Evolutionary conservation across 371 early-diverging fungal species (phyloP), one percentile per base, ranked within the genome.

Genomic region (Polyrhizophydium stewartii): DNA sequence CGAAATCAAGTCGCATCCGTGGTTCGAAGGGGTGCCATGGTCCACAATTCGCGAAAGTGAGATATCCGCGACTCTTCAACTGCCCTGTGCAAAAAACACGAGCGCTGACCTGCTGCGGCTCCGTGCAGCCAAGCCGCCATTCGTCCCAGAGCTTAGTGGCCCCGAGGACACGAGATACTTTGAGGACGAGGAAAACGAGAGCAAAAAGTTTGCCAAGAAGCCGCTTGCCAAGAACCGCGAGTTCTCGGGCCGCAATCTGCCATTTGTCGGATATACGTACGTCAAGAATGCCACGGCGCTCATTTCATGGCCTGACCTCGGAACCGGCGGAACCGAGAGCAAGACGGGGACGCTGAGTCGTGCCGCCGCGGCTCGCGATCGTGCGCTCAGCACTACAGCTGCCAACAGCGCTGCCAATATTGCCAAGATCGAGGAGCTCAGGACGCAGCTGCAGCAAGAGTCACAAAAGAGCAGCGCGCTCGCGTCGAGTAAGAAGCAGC

Each of bases 91-190:
- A n/a, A n/a, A n/a, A n/a, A n/a, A n/a, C n/a, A n/a, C n/a, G n/a
- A n/a, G n/a, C n/a, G n/a, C n/a, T n/a, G n/a, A n/a, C n/a, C n/a
- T n/a, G n/a, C n/a, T n/a, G n/a, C n/a, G n/a, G n/a, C n/a, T n/a
- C n/a, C n/a, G n/a, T n/a, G 19, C 45, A 45, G 45, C 10, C 19
- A 45, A 45, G 24, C 91, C 94, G 16, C 93, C 94, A 1, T 94
- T 94, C 76, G 72, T 89, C 13, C 94, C 94, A 12, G 75, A 85
- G 7, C 81, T 92, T 28, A 79, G 80, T 52, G 85, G 92, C 6
- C 87, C 90, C 13, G 89, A 88, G 45, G 94, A 94, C 63, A 91
- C 92, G 0, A 85, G 89, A 30, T 91, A 92, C 64, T 94, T 94
- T 72, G 83, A 87, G 35, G 84, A 85, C 35, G 89, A 90, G 47